A percentile compares a stretch with the other conserved stretches of the same genome.
Evolutionary conservation across 176 grass and related monocot genomes (phyloP).

Genomic region (Oryza glumipatula): DNA sequence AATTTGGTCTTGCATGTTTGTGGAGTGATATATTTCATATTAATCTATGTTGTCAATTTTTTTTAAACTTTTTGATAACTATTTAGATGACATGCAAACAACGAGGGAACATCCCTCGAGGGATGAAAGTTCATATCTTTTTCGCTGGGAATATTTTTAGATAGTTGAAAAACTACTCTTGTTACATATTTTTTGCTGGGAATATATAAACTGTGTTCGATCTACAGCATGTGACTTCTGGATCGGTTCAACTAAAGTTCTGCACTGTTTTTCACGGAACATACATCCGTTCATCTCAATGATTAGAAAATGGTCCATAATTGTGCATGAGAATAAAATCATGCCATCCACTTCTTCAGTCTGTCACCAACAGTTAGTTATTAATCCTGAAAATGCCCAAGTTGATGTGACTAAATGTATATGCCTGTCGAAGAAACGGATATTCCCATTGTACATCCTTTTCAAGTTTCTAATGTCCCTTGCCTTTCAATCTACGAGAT

Average conservation of each 20-base stretch:
- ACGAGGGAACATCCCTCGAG: no score
- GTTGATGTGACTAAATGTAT: not conserved
- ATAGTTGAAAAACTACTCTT: not conserved
- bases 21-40: no score
- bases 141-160: not conserved
- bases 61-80: no score
- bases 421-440: conserved; percentile 4
- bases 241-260: not conserved
- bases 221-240: not conserved
- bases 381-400: not conserved
- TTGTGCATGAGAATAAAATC: not conserved
- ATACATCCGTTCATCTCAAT: not conserved
- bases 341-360: not conserved
- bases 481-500: not conserved
- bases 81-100: no score
- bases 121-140: no score
- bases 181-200: not conserved
- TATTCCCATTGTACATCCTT: not conserved
- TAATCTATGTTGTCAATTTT: no score
- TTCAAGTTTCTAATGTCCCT: not conserved
- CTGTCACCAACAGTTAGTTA: not conserved
- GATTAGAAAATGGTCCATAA: not conserved
- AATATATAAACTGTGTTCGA: not conserved
- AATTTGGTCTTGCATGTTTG: no score
- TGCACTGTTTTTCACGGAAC: not conserved